Evolutionary conservation across 371 early-diverging fungal species (phyloP).

Genomic region (Mucor plumbeus): DNA sequence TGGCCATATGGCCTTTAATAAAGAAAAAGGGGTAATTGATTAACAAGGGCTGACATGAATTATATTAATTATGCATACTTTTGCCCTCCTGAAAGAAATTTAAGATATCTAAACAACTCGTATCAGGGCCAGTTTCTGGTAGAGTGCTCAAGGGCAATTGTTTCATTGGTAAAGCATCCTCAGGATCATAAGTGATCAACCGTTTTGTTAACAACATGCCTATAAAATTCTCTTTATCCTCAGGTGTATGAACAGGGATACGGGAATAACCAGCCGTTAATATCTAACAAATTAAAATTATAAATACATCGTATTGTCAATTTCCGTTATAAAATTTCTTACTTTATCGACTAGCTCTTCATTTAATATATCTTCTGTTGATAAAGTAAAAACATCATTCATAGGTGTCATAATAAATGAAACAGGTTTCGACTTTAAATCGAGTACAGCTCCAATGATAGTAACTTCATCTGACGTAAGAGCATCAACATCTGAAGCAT

Average conservation of each 20-base stretch:
- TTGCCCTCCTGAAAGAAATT: constrained; percentile 94
- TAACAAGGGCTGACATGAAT: constrained; percentile 15
- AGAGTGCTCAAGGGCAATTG: constrained; percentile 73
- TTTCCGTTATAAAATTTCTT: neutral
- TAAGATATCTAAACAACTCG: constrained; percentile 87
- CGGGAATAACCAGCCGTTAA: constrained; percentile 87
- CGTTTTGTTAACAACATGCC: constrained; percentile 92
- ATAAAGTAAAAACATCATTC: constrained; percentile 82
- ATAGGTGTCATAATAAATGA: constrained; percentile 87
- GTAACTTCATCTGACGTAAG: constrained; percentile 91
- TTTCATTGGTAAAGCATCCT: constrained; percentile 75
- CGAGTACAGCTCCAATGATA: constrained; percentile 90
- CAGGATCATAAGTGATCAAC: constrained; percentile 84
- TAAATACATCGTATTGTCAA: neutral
- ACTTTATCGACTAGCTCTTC: constrained; percentile 64
- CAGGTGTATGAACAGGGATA: constrained; percentile 81
- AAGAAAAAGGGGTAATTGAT: neutral
- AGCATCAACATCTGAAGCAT: constrained; percentile 74
- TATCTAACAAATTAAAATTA: constrained; percentile 46
- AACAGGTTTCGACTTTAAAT: constrained; percentile 86
- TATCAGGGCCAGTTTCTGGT: constrained; percentile 74
- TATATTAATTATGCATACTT: constrained; percentile 54
- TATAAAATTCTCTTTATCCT: constrained; percentile 71
- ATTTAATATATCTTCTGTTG: constrained; percentile 72
- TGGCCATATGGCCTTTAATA: constrained; percentile 65